Base-by-base conservation (phyloP, 768 basidiomycete genomes). In the Stropharia rugosoannulata region DNA sequence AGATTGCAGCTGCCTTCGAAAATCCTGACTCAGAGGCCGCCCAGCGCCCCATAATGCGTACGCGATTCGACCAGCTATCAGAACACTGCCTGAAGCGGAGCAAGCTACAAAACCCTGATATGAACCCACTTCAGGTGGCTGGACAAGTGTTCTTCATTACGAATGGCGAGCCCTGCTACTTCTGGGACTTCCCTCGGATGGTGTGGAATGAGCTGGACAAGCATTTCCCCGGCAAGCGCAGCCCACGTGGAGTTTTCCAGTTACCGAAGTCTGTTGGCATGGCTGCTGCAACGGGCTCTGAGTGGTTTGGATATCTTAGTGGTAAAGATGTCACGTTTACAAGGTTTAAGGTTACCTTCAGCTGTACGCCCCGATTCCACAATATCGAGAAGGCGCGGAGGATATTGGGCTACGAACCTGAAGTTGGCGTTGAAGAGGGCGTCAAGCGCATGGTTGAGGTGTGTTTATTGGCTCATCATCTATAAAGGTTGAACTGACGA, bases 81-180 rank as follows among this genome's bases (percentile, higher is more conserved):
- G 82, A 84, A 9, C 67, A 71, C 27, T 78, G 80, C 12, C 72
- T 93, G 52, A 79, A 75, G 29, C 75, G 80, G 43, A 73, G 80
- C 25, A 81, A 82, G 61, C 61, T 81, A 15, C 60, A 64, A 22
- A 61, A 73, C 45, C 74, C 77, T 39, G 74, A 79, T 5, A 68
- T 68, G 0, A 80, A 81, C 49, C 84, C 86, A 7, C 77, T 94
- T 8, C 81, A 87, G 61, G 91, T 98, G 51, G 95, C 93, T 4
- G 96, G 96, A 0, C 91, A 98, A 69, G 91, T 74, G 3, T 99
- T 95, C 77, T 96, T 94, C 80, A 91, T 99, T 72, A 95, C 95
- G 54, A 98, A 98, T 66, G 94, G 95, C 59, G 95, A 98, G 67
- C 96, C 95, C 2, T 80, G 87, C 54, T 92, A 93, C 71, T 98